phyloP scores from a whole-genome alignment of 352 stramenopile species.

The Pythium biforme region DNA sequence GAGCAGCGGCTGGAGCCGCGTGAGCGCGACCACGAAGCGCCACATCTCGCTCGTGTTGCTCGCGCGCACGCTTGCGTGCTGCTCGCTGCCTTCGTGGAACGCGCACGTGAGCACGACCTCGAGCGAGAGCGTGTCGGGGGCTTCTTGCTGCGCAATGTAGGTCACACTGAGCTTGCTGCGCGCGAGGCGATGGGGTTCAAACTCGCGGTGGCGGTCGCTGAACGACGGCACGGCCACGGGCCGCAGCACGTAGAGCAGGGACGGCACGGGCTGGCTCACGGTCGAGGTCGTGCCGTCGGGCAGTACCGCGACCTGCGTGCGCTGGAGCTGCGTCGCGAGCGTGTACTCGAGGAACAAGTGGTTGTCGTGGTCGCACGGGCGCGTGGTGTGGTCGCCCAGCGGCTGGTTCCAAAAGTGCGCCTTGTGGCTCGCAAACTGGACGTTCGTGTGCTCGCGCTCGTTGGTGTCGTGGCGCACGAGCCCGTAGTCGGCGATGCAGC shows the following conservation, averaged over 20 bases:
- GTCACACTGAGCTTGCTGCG: slow-evolving; percentile 56
- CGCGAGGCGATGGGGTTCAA: slow-evolving; percentile 36
- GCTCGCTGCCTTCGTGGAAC: slow-evolving; percentile 16
- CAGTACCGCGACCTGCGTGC: slow-evolving; percentile 38
- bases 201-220: slow-evolving; percentile 31
- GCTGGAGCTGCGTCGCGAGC: slow-evolving; percentile 56
- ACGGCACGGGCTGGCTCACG: slow-evolving; percentile 41
- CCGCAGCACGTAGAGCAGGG: slow-evolving; percentile 63
- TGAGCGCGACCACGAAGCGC: slow-evolving; percentile 56
- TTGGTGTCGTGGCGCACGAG: slow-evolving; percentile 56
- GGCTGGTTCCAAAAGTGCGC: slow-evolving; percentile 29
- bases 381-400: slow-evolving; percentile 5
- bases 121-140: slow-evolving; percentile 40
- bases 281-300: slow-evolving; percentile 26
- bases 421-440: slow-evolving; percentile 54
- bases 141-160: slow-evolving; percentile 65
- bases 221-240: slow-evolving; percentile 40
- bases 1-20: slow-evolving; percentile 54
- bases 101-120: slow-evolving; percentile 58
- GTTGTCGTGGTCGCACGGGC: slow-evolving; percentile 27
- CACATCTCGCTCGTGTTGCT: slow-evolving; percentile 51
- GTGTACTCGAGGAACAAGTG: slow-evolving; percentile 65
- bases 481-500: slow-evolving; percentile 41
- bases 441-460: slow-evolving; percentile 56
- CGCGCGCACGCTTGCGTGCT: slow-evolving; percentile 22